These are phyloP conservation scores for Candida xyloterini DNA, from an alignment of 805 yeast genomes.

Conservation along the genomic window DNA sequence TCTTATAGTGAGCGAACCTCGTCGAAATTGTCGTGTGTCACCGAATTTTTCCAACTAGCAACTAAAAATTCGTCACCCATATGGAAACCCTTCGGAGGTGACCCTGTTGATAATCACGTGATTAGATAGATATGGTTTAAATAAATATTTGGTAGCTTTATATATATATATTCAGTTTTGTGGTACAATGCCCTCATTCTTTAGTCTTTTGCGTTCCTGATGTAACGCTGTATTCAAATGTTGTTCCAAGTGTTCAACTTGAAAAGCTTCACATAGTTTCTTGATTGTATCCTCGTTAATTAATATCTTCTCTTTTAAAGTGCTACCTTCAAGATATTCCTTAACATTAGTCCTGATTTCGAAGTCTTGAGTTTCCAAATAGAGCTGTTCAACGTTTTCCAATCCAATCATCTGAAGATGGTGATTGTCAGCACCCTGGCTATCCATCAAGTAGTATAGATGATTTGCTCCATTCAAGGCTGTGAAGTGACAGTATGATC, in stretches of 20 bases:
- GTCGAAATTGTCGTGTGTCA: conserved; percentile 11
- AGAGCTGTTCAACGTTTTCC: conserved; percentile 32
- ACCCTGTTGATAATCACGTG: conserved; percentile 7
- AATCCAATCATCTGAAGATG: conserved; percentile 37
- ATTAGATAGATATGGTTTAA: not conserved
- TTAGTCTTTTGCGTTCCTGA: conserved; percentile 43
- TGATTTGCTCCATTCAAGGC: conserved; percentile 76
- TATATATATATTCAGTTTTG: not conserved
- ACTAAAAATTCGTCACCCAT: not conserved
- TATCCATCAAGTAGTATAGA: conserved; percentile 52
- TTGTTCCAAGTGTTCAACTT: conserved; percentile 41
- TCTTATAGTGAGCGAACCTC: conserved; percentile 9
- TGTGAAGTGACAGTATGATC: conserved; percentile 81
- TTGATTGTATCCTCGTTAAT: conserved; percentile 46
- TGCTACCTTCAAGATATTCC: conserved; percentile 11
- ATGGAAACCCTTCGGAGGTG: conserved; percentile 2
- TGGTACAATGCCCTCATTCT: not conserved
- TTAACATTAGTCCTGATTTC: conserved; percentile 20
- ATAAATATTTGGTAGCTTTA: not conserved
- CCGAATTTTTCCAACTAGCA: not conserved
- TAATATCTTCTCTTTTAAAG: conserved; percentile 37
- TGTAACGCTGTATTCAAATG: conserved; percentile 49
- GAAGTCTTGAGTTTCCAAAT: conserved; percentile 22
- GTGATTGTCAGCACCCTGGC: conserved; percentile 22
- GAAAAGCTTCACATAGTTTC: conserved; percentile 42